Evolutionary conservation across 345 rosid species (phyloP).

Genomic region (Eucalyptus pauciflora): DNA sequence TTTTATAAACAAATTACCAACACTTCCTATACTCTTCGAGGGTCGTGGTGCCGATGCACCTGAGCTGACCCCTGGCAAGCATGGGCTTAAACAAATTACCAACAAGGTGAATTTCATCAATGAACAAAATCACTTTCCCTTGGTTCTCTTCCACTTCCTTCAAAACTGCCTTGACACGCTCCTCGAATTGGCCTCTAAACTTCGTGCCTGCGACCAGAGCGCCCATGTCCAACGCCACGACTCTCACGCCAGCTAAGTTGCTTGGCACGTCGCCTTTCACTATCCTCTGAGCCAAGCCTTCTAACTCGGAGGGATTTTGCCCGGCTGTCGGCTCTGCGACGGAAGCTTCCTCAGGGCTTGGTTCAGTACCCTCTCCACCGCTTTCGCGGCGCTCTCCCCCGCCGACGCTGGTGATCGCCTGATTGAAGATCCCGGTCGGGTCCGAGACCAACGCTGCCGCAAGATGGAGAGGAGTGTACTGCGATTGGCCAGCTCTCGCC

Average conservation of each 20-base stretch:
- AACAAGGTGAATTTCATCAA: conserved; percentile 88
- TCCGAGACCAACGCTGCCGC: conserved; percentile 60
- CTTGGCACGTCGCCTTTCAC: conserved; percentile 82
- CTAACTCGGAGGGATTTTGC: conserved; percentile 57
- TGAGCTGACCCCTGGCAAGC: conserved; percentile 91
- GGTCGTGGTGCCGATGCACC: conserved; percentile 88
- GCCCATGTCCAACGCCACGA: conserved; percentile 79
- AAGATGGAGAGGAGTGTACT: conserved; percentile 75
- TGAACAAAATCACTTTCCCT: conserved; percentile 82
- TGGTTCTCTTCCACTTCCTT: conserved; percentile 92
- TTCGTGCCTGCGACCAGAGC: conserved; percentile 74
- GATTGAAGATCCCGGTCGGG: conserved; percentile 49
- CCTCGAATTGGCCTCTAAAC: conserved; percentile 80
- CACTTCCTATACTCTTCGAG: conserved; percentile 80
- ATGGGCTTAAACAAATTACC: conserved; percentile 88
- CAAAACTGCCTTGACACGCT: conserved; percentile 64
- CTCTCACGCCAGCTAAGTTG: conserved; percentile 72
- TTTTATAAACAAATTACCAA: too few species aligned
- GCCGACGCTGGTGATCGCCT: conserved; percentile 36
- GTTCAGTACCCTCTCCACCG: conserved; percentile 54
- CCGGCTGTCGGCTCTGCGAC: conserved; percentile 26
- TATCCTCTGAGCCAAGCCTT: conserved; percentile 84
- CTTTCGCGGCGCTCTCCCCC: conserved; percentile 40
- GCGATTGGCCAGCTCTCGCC: conserved; percentile 45
- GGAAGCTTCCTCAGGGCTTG: conserved; percentile 63